Percentiles rank a stretch among this genome's conserved stretches.
These are phyloP conservation scores for Populus davidiana DNA, from an alignment of 345 rosid species.

Conservation along the genomic window DNA sequence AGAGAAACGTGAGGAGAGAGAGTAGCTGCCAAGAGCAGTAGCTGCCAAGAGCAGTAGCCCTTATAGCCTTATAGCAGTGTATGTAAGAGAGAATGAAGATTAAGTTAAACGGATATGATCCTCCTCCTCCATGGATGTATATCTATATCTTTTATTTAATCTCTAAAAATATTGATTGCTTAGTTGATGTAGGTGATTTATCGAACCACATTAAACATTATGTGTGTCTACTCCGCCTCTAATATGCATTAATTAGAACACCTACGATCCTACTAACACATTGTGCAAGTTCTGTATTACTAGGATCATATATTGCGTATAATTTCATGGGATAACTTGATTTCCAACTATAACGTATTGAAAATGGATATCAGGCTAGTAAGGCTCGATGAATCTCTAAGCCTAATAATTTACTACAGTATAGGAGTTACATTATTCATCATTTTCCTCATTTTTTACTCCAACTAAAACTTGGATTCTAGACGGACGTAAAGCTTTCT, in stretches of 20 bases:
- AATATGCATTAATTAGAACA: too few species aligned
- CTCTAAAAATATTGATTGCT: too few species aligned
- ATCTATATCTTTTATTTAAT: too few species aligned
- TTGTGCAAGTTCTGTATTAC: constrained; percentile 29
- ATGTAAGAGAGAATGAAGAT: too few species aligned
- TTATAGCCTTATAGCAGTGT: too few species aligned
- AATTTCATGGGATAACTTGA: constrained; percentile 35
- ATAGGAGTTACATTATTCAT: constrained; percentile 13
- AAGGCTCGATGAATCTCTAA: constrained; percentile 21
- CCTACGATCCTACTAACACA: too few species aligned
- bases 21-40: too few species aligned
- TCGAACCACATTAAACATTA: too few species aligned
- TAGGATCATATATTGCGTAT: neutral
- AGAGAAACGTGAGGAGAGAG: too few species aligned
- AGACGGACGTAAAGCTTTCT: constrained; percentile 25
- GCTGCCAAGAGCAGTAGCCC: too few species aligned
- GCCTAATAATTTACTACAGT: constrained; percentile 30
- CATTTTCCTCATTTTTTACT: constrained; percentile 31
- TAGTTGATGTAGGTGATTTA: too few species aligned
- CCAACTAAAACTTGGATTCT: constrained; percentile 26
- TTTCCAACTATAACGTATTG: constrained; percentile 36
- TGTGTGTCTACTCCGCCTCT: accelerated
- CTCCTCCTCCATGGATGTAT: accelerated
- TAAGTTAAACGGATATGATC: too few species aligned
- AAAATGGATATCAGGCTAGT: constrained; percentile 24